Evolutionary conservation across 768 basidiomycete genomes (phyloP), one percentile per base, ranked within the genome.

Genomic region (Leccinum broughii): DNA sequence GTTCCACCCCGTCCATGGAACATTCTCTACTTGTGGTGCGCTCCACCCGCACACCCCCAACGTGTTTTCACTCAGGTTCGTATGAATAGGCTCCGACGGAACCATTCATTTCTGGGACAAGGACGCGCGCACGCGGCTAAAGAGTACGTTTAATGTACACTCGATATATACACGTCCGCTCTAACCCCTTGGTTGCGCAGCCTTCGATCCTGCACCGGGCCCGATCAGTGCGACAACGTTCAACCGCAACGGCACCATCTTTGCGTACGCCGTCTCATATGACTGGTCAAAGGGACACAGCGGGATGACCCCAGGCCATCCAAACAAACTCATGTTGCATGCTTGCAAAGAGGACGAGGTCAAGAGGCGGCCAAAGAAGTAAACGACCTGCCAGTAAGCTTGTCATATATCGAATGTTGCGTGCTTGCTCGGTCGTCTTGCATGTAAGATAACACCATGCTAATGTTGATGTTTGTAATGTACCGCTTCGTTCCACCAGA

Each of bases 71-170:
- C 55, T 61, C 52, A 60, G 50, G 50, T 30, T 13, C 51, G 4
- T 39, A 56, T 64, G 51, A 58, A 62, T 55, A 90, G 89, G 90
- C 10, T 82, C 89, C 48, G 93, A 95, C 64, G 93, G 93, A 20
- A 89, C 89, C 3, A 87, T 95, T 71, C 90, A 93, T 81, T 92
- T 90, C 74, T 96, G 94, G 94, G 94, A 97, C 76, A 95, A 94
- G 76, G 90, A 95, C 66, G 87, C 90, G 8, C 88, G 94, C 59
- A 93, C 90, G 7, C 88, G 95, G 44, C 83, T 98, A 77, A 97
- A 95, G 78, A 87, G 93, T 95, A 65, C 52, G 63, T 60, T 51
- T n/a, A 20, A 30, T 35, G 9, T 24, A 13, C 50, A 13, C 50
- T 24, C 44, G 30, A 5, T 8, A 11, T 15, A 6, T 51, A 26